Base-by-base conservation (phyloP, 2,329 filamentous ascomycete species). In the Geosmithia flava region DNA sequence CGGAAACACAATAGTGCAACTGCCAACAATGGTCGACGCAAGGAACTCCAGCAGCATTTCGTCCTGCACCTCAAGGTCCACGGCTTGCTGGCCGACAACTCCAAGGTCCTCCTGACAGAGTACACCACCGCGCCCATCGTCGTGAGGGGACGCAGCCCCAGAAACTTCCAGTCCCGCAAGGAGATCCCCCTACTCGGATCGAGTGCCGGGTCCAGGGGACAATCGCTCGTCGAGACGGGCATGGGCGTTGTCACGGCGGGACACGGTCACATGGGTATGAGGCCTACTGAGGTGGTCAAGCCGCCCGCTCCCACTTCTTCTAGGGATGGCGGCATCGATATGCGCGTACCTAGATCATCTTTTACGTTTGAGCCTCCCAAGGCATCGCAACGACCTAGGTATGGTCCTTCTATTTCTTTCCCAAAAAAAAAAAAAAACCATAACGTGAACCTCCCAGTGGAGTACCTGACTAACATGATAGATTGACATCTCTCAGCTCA, bases 11-110 rank as follows among this genome's bases (percentile, higher is more conserved):
- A 40, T 49, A 80, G 91, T 62, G 91, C 91, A 17, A 97, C 91
- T 8, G 91, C 91, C 49, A 97, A 97, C 68, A 97, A 97, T 62
- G 91, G 91, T 11, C 81, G 91, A 51, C 77, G 91, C 53, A 95
- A 95, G 68, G 91, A 97, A 63, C 76, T 97, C 44, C 91, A 97
- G 62, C 91, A 97, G 61, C 91, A 97, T 67, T 97, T 97, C 64
- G 82, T 95, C 11, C 75, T 97, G 50, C 84, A 89, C 53, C 70
- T 97, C 47, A 95, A 91, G 64, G 83, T 95, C 10, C 72, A 90
- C 53, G 90, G 84, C 16, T 93, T 87, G 0, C 69, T 97, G 46
- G 78, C 87, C 1, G 93, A 87, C 51, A 88, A 88, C n/a, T 76
- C 75, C 33, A 95, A 90, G 63, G 76, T 88, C 33, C 76, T 87